These are phyloP conservation scores for Diplotaxis tenuifolia DNA, from an alignment of 345 rosid genomes.

Conservation along the genomic window DNA sequence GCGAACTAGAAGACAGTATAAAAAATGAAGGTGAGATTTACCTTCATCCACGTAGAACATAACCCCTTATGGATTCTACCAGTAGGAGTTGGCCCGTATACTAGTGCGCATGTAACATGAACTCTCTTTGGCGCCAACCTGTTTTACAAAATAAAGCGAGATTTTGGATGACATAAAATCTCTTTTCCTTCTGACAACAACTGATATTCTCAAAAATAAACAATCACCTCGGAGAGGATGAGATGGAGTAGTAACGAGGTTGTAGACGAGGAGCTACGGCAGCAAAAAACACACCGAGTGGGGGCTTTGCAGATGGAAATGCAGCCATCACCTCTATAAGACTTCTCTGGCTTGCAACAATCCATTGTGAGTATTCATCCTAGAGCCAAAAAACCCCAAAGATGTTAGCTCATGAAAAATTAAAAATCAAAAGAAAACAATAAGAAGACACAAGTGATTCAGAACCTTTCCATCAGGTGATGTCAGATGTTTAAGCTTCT, in stretches of 20 bases:
- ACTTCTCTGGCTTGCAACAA: constrained; percentile 83
- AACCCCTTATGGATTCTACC: constrained; percentile 89
- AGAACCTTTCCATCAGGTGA: constrained; percentile 72
- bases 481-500: constrained; percentile 53
- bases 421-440: not conserved
- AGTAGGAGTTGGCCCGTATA: constrained; percentile 73
- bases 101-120: constrained; percentile 94
- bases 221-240: constrained; percentile 84
- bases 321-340: constrained; percentile 92
- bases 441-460: not conserved
- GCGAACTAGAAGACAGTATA: not conserved
- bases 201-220: not conserved
- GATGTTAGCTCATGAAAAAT: not conserved
- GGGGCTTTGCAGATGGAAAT: constrained; percentile 86
- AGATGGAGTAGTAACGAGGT: constrained; percentile 92
- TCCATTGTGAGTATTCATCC: constrained; percentile 94
- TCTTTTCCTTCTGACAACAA: not conserved
- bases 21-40: constrained; percentile 17
- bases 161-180: not conserved
- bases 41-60: constrained; percentile 99
- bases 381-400: constrained; percentile 25
- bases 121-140: constrained; percentile 68
- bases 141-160: constrained; percentile 19
- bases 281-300: constrained; percentile 95
- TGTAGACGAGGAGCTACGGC: constrained; percentile 84